Percentiles rank a stretch among this genome's conserved stretches.
Conservation (phyloP, 441 rosid species). For the Populus hybrid region DNA sequence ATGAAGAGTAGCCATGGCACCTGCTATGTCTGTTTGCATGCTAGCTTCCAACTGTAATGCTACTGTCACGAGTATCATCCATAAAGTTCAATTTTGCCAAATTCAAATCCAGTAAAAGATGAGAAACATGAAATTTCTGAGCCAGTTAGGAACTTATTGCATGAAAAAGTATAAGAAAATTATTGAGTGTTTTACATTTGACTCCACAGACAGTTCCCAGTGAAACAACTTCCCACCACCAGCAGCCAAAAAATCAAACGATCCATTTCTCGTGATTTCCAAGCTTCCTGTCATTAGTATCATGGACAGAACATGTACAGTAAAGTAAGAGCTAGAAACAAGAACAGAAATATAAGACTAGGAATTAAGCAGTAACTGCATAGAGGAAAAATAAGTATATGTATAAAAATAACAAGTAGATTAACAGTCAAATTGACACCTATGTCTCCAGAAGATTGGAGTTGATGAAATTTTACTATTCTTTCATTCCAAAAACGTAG, state of each 20-base stretch:
- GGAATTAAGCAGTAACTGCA: not conserved
- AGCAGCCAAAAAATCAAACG: conserved; percentile 12
- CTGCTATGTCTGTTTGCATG: not conserved
- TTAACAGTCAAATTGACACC: conserved; percentile 2
- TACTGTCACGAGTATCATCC: not conserved
- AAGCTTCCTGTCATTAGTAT: conserved; percentile 10
- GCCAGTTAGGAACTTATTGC: conserved; percentile 27
- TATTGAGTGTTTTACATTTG: conserved; percentile 13
- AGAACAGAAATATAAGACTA: not conserved
- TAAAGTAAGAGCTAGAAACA: not conserved
- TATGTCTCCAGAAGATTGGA: not conserved
- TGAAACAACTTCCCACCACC: not conserved
- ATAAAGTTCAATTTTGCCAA: not conserved
- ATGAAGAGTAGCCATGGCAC: not conserved
- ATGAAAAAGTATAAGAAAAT: conserved; percentile 15
- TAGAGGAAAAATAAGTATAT: not conserved
- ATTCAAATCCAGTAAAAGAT: not conserved
- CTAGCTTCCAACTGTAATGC: not conserved
- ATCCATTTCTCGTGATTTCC: conserved; percentile 18
- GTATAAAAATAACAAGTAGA: not conserved
- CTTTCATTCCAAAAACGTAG: not conserved
- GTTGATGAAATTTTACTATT: not conserved
- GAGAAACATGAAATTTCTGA: conserved; percentile 3
- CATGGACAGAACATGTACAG: not conserved
- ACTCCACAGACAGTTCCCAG: conserved; percentile 18